A percentile compares a stretch with the other conserved stretches of the same genome.
Evolutionary conservation across 495 filamentous ascomycete species (phyloP).

Genomic region (Aspergillus sclerotioniger): DNA sequence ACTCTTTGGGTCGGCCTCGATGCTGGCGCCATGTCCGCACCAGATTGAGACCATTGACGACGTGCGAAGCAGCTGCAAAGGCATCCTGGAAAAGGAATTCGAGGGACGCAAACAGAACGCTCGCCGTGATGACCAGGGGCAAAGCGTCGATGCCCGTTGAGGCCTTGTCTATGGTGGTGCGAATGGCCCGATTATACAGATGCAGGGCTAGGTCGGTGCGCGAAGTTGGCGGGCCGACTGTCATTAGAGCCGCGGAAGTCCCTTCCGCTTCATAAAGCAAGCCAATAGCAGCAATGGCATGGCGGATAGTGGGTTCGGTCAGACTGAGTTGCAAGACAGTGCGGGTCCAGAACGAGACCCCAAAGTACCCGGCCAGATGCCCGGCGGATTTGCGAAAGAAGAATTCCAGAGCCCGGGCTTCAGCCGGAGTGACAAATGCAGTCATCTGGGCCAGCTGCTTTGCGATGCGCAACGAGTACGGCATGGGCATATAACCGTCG

Average conservation of each 20-base stretch:
- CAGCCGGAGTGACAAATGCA: slow-evolving; percentile 7
- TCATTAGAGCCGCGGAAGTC: neutral
- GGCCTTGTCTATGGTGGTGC: slow-evolving; percentile 16
- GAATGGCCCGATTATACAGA: slow-evolving; percentile 19
- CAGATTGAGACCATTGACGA: slow-evolving; percentile 20
- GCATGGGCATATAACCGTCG: slow-evolving; percentile 25
- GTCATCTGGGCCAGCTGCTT: slow-evolving; percentile 8
- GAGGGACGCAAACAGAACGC: slow-evolving; percentile 23
- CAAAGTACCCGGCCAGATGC: slow-evolving; percentile 61
- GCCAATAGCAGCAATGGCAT: slow-evolving; percentile 62
- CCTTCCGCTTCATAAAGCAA: slow-evolving; percentile 51
- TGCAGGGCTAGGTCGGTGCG: slow-evolving; percentile 3
- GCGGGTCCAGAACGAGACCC: slow-evolving; percentile 56
- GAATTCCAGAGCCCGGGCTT: slow-evolving; percentile 18
- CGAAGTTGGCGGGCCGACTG: neutral
- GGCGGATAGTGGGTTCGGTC: slow-evolving; percentile 57
- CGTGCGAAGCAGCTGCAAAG: slow-evolving; percentile 13
- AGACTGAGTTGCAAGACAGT: slow-evolving; percentile 56
- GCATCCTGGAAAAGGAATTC: slow-evolving; percentile 22
- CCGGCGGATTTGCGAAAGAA: slow-evolving; percentile 32
- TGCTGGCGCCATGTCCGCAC: slow-evolving; percentile 17
- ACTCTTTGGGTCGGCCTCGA: too few species aligned
- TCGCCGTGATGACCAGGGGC: slow-evolving; percentile 14
- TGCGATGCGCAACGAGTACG: neutral
- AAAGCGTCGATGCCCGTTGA: slow-evolving; percentile 2